Conservation (phyloP, 305 asterid species). For the Rubia balearica region DNA sequence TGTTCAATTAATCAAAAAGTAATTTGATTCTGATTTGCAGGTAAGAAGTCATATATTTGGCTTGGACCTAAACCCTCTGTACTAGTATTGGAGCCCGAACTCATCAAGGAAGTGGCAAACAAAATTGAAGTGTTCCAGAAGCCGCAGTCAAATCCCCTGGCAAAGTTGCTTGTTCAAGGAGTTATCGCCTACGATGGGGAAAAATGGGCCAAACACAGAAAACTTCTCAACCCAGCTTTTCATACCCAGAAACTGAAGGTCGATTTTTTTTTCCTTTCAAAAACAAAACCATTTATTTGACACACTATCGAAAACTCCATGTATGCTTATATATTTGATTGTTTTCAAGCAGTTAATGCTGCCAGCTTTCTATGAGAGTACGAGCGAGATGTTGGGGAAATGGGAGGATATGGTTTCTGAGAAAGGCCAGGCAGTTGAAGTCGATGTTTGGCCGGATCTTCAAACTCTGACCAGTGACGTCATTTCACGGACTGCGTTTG, state of each 20-base stretch:
- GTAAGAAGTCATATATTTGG: slow-evolving; percentile 38
- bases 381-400: too few relatives aligned
- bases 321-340: background rate
- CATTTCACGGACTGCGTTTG: too few relatives aligned
- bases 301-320: background rate
- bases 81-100: slow-evolving; percentile 6
- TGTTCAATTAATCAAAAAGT: too few relatives aligned
- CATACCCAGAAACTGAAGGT: slow-evolving; percentile 4
- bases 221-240: slow-evolving; percentile 21
- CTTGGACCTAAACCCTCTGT: slow-evolving; percentile 33
- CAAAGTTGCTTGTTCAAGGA: slow-evolving; percentile 30
- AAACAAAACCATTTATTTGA: background rate
- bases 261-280: background rate
- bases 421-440: too few relatives aligned
- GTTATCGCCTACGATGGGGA: slow-evolving; percentile 31
- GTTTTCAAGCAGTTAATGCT: too few relatives aligned
- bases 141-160: slow-evolving; percentile 29
- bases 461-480: too few relatives aligned
- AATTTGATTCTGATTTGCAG: slow-evolving; percentile 26
- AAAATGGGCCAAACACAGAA: slow-evolving; percentile 46
- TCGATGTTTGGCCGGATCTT: too few relatives aligned
- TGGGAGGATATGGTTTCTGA: too few relatives aligned
- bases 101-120: slow-evolving; percentile 33
- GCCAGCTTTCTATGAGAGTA: too few relatives aligned
- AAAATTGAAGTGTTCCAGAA: slow-evolving; percentile 29